Percentiles rank a stretch among this genome's conserved stretches.
Evolutionary conservation across 805 yeast species (phyloP).

Genomic region (Teunomyces stri): DNA sequence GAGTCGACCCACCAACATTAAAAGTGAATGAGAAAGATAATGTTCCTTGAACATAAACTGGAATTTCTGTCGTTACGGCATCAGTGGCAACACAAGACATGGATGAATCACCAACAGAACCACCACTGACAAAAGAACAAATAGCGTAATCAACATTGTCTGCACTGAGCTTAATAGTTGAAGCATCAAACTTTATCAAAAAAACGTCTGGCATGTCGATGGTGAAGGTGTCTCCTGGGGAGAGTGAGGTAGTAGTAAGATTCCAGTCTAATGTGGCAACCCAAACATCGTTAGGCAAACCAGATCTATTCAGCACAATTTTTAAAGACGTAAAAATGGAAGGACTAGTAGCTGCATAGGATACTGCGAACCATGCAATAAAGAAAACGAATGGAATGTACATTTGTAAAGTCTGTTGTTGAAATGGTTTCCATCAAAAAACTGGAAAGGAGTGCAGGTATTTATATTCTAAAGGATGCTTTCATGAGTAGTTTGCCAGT

Average conservation of each 20-base stretch:
- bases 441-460: neutral
- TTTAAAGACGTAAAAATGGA: slow-evolving; percentile 6
- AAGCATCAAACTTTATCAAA: slow-evolving; percentile 13
- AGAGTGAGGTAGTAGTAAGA: slow-evolving; percentile 4
- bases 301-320: neutral
- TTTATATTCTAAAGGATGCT: neutral
- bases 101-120: slow-evolving; percentile 7
- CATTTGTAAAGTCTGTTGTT: neutral
- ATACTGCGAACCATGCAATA: slow-evolving; percentile 5
- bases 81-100: slow-evolving; percentile 10
- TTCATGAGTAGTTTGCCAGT: neutral
- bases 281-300: slow-evolving; percentile 17
- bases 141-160: slow-evolving; percentile 9
- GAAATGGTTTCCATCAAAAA: neutral
- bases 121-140: slow-evolving; percentile 11
- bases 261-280: slow-evolving; percentile 15
- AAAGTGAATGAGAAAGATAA: slow-evolving; percentile 16
- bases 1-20: slow-evolving; percentile 18
- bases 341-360: slow-evolving; percentile 8
- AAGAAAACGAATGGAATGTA: slow-evolving; percentile 1
- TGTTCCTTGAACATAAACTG: slow-evolving; percentile 7
- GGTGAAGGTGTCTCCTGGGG: slow-evolving; percentile 10
- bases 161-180: slow-evolving; percentile 10
- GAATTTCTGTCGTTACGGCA: neutral
- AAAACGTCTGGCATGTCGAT: slow-evolving; percentile 15